Evolutionary conservation across 495 filamentous ascomycete genomes (phyloP).

Genomic region (Aspergillus leporis): DNA sequence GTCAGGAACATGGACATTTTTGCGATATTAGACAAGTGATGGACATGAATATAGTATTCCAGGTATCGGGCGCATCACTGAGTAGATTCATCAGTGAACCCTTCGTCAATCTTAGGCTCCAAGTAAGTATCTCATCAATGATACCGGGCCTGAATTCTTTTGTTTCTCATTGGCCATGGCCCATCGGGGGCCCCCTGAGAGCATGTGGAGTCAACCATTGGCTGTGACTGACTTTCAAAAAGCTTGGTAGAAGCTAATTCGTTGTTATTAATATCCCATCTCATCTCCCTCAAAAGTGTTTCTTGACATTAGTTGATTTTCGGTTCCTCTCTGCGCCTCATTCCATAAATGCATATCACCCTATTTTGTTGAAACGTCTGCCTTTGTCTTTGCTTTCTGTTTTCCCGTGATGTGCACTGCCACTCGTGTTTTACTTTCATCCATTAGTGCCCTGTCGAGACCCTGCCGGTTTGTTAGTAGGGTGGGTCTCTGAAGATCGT

Average conservation of each 20-base stretch:
- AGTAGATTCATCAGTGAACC: neutral
- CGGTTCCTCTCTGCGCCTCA: neutral
- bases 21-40: too few species aligned
- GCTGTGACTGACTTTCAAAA: neutral
- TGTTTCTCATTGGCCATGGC: too few species aligned
- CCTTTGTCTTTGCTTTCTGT: neutral
- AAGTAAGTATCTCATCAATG: too few species aligned
- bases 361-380: too few species aligned
- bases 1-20: too few species aligned
- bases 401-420: neutral
- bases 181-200: neutral
- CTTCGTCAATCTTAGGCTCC: too few species aligned
- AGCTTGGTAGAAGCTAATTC: conserved; percentile 1
- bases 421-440: neutral
- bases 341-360: too few species aligned
- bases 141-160: too few species aligned
- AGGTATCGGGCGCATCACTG: too few species aligned
- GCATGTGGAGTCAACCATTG: conserved; percentile 1
- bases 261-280: neutral
- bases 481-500: neutral
- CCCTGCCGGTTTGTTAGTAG: neutral
- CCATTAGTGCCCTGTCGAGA: neutral
- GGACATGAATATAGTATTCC: too few species aligned
- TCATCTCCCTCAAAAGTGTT: too few species aligned
- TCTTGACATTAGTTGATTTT: too few species aligned